Percentiles rank a stretch among this genome's conserved stretches.
Conservation (phyloP, 306 rosid genomes). For the Pterocarpus macrocarpus region DNA sequence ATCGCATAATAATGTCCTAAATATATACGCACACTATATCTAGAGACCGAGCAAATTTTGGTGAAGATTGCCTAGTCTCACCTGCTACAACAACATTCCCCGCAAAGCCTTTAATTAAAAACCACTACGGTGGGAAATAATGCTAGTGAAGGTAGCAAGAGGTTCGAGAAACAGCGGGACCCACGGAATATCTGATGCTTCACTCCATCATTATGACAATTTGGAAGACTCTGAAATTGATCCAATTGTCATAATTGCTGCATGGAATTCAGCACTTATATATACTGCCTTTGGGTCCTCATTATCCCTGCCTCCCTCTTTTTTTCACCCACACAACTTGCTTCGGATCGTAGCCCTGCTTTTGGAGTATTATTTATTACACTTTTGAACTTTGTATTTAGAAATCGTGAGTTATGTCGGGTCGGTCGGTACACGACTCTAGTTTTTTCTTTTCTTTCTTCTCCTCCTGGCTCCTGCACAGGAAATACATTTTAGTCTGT, state of each 20-base stretch:
- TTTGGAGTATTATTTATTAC: conserved; percentile 58
- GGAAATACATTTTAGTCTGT: no score
- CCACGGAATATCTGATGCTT: conserved; percentile 69
- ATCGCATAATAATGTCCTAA: no score
- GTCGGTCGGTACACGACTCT: conserved; percentile 30
- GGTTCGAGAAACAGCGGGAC: conserved; percentile 52
- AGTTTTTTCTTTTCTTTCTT: neutral
- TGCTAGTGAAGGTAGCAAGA: neutral
- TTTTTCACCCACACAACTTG: conserved; percentile 41
- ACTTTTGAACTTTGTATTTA: conserved; percentile 55
- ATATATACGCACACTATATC: no score
- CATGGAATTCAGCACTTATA: conserved; percentile 76
- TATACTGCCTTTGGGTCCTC: conserved; percentile 6
- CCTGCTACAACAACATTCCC: conserved; percentile 9
- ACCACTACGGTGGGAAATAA: neutral
- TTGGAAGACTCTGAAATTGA: conserved; percentile 62
- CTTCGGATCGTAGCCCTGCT: conserved; percentile 47
- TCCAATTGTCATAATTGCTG: conserved; percentile 67
- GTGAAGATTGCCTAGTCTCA: conserved; percentile 18
- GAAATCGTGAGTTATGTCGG: conserved; percentile 61
- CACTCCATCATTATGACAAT: conserved; percentile 68
- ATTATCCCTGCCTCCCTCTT: conserved; percentile 24
- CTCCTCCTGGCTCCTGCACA: no score
- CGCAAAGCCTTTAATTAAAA: neutral
- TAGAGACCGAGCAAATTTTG: conserved; percentile 25